Percentiles rank a stretch among this genome's conserved stretches.
Evolutionary conservation across 2,329 filamentous ascomycete genomes (phyloP).

Genomic region (Aspergillus ruber): DNA sequence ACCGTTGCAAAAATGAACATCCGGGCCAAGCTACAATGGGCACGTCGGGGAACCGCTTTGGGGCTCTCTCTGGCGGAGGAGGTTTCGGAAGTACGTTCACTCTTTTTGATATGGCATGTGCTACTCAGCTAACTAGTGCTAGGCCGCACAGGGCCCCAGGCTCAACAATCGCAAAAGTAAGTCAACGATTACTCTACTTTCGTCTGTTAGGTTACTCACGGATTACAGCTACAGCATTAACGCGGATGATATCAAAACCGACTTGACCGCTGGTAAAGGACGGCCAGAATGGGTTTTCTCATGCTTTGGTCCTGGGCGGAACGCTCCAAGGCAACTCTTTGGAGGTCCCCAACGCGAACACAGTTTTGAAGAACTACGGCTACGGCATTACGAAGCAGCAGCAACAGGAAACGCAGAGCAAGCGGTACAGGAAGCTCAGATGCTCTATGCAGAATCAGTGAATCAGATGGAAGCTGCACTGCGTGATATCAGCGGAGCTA

Average conservation of each 20-base stretch:
- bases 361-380: slow-evolving; percentile 78
- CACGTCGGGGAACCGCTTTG: slow-evolving; percentile 53
- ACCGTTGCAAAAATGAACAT: slow-evolving; percentile 56
- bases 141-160: slow-evolving; percentile 16
- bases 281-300: slow-evolving; percentile 81
- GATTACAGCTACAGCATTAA: slow-evolving; percentile 47
- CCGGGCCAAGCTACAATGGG: slow-evolving; percentile 36
- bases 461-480: slow-evolving; percentile 67
- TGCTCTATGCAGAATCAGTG: slow-evolving; percentile 58
- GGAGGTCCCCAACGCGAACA: slow-evolving; percentile 73
- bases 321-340: slow-evolving; percentile 76
- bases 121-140: slow-evolving; percentile 1
- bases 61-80: slow-evolving; percentile 38
- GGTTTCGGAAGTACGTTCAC: slow-evolving; percentile 32
- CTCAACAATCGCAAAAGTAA: slow-evolving; percentile 18
- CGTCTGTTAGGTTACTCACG: slow-evolving; percentile 11
- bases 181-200: slow-evolving; percentile 7
- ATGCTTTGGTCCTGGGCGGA: slow-evolving; percentile 69
- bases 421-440: slow-evolving; percentile 47
- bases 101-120: neutral
- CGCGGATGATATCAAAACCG: slow-evolving; percentile 55
- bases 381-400: slow-evolving; percentile 61
- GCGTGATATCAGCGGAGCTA: slow-evolving; percentile 63
- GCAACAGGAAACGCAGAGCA: slow-evolving; percentile 54
- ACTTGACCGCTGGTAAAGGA: slow-evolving; percentile 57